Conservation (phyloP, 1,139 yeast genomes). For the Suhomyces bribrorum region DNA sequence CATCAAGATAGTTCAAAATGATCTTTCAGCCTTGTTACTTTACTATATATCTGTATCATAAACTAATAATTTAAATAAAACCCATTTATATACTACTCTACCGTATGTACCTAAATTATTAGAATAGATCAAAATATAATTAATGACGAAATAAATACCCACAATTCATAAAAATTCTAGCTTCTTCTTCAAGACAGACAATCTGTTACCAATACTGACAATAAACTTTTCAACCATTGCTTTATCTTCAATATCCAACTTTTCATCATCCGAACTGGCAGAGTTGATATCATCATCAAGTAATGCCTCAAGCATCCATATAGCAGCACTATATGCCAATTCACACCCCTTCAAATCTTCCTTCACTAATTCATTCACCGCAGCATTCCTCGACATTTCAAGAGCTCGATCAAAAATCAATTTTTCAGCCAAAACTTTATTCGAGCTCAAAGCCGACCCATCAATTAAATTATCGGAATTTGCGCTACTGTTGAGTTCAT, state of each 20-base stretch:
- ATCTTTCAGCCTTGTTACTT: too few species aligned
- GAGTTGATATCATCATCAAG: conserved; percentile 53
- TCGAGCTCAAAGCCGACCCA: not conserved
- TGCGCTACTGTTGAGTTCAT: conserved; percentile 5
- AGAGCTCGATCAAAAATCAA: conserved; percentile 88
- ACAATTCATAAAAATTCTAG: conserved; percentile 15
- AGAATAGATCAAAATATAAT: not conserved
- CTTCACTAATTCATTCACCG: conserved; percentile 78
- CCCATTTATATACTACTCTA: not conserved
- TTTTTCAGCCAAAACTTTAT: conserved; percentile 68
- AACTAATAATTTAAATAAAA: too few species aligned
- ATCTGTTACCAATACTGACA: conserved; percentile 69
- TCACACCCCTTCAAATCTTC: conserved; percentile 82
- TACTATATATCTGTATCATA: conserved; percentile 4
- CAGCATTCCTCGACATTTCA: conserved; percentile 90
- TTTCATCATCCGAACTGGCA: conserved; percentile 24
- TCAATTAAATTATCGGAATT: conserved; percentile 1
- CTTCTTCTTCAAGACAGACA: conserved; percentile 58
- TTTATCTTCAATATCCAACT: conserved; percentile 68
- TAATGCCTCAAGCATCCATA: conserved; percentile 93
- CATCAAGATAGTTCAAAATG: too few species aligned
- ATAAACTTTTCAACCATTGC: conserved; percentile 77
- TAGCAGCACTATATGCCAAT: conserved; percentile 82
- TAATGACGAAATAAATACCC: not conserved
- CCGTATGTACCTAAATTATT: not conserved